These are phyloP conservation scores for Lepiota subincarnata DNA, from an alignment of 768 basidiomycete genomes.

Conservation along the genomic window DNA sequence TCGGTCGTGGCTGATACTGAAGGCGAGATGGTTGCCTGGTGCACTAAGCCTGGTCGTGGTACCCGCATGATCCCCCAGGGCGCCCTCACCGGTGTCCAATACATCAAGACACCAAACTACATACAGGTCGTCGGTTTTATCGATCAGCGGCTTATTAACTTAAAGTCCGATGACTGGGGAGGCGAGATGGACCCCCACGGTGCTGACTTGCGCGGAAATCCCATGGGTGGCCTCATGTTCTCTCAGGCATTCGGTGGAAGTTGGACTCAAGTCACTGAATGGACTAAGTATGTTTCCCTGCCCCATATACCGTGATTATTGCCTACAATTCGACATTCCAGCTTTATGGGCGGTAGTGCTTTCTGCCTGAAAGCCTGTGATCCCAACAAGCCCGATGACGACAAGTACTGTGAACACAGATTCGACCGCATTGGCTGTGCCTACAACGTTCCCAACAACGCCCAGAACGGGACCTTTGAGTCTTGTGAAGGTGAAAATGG, in stretches of 20 bases:
- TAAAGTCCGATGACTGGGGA: constrained; percentile 53
- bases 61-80: constrained; percentile 71
- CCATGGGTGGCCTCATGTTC: constrained; percentile 68
- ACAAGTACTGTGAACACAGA: constrained; percentile 62
- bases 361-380: constrained; percentile 20
- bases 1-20: constrained; percentile 62
- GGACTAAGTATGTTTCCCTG: constrained; percentile 53
- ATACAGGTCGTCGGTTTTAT: constrained; percentile 59
- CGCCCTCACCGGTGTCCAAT: constrained; percentile 61
- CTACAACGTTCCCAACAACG: constrained; percentile 67
- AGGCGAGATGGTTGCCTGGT: constrained; percentile 71
- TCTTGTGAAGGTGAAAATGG: constrained; percentile 60
- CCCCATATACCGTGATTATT: background rate
- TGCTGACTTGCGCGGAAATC: constrained; percentile 69
- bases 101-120: constrained; percentile 55
- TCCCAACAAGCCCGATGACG: constrained; percentile 35
- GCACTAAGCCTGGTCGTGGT: constrained; percentile 66
- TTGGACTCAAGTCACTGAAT: constrained; percentile 58
- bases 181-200: constrained; percentile 56
- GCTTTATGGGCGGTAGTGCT: constrained; percentile 12
- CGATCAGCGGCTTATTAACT: constrained; percentile 56
- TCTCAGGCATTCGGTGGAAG: constrained; percentile 48
- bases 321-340: constrained; percentile 5
- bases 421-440: constrained; percentile 70
- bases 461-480: constrained; percentile 54